A percentile compares a stretch with the other conserved stretches of the same genome.
Conservation (phyloP, 352 stramenopile species). For the Globisporangium nunn region DNA sequence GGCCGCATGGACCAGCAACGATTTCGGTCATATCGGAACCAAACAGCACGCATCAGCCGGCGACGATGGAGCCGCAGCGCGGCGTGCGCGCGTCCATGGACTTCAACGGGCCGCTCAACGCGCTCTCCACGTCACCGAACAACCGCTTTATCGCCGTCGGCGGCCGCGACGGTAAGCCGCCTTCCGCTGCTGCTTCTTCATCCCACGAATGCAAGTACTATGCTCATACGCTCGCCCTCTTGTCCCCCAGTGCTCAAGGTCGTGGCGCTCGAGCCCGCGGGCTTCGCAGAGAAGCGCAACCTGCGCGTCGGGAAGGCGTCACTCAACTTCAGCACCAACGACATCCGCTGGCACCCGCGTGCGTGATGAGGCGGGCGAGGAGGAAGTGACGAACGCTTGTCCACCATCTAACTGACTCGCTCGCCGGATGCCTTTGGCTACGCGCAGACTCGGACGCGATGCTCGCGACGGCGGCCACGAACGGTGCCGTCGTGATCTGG, state of each 20-base stretch:
- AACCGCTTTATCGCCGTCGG: conserved; percentile 78
- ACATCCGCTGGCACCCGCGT: conserved; percentile 87
- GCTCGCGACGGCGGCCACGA: conserved; percentile 79
- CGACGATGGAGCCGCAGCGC: conserved; percentile 27
- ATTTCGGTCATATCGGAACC: background rate
- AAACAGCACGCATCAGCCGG: too few species aligned
- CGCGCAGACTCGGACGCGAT: conserved; percentile 69
- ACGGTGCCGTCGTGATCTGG: conserved; percentile 82
- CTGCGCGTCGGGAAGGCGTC: conserved; percentile 77
- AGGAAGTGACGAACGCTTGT: background rate
- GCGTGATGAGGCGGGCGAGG: conserved; percentile 8
- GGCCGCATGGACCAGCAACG: background rate
- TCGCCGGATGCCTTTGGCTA: background rate
- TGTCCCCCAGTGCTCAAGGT: conserved; percentile 65
- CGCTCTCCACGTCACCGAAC: conserved; percentile 76
- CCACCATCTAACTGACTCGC: too few species aligned
- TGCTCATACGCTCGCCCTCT: background rate
- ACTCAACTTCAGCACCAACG: conserved; percentile 86
- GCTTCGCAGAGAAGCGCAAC: conserved; percentile 83
- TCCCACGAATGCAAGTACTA: background rate
- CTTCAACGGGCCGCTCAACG: conserved; percentile 81
- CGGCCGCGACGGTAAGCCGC: conserved; percentile 58
- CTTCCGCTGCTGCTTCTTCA: background rate
- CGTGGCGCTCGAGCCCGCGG: conserved; percentile 62
- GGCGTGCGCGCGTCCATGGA: conserved; percentile 82